Evolutionary conservation across 2,329 filamentous ascomycete species (phyloP), one percentile per base, ranked within the genome.

Genomic region (Septoria linicola): DNA sequence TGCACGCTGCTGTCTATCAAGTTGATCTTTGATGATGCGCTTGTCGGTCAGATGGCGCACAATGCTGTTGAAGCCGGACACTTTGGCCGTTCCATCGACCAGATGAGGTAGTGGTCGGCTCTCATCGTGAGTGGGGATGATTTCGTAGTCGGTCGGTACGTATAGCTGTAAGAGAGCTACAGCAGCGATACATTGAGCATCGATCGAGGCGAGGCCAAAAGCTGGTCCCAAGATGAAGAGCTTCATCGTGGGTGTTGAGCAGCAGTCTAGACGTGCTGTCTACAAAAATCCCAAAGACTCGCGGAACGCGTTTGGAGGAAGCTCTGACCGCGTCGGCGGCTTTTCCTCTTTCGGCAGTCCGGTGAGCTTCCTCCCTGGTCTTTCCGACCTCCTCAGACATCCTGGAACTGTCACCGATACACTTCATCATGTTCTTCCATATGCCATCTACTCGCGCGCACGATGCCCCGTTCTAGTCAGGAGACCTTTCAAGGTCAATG

Each of bases 201-300:
- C 91, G 63, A 97, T 87, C 36, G 93, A 97, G 11, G 92, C 85
- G 37, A 96, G 81, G 34, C 84, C 84, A 69, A 96, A 95, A 34
- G 88, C 91, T 48, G 89, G 85, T 42, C 91, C 91, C 86, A 91
- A 95, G 65, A 96, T 80, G 72, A 96, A 87, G 54, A 99, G 81
- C 41, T 89, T 73, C 57, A 82, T 76, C 76, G 36, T 48, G 42
- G 7, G 30, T n/a, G n/a, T n/a, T n/a, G n/a, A n/a, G n/a, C n/a
- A n/a, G n/a, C n/a, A n/a, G 23, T 27, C 5, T 27, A 27, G 5
- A 5, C 5, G 23, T 5, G 23, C 23, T 27, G 23, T 5, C 23
- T 27, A 5, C 23, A 27, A 27, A 27, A 27, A 27, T 27, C 23
- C 23, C 23, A 27, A 27, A 10, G n/a, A n/a, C n/a, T 27, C 23